phyloP scores from a whole-genome alignment of 2,329 filamentous ascomycete species.

The Cladophialophora carrionii region DNA sequence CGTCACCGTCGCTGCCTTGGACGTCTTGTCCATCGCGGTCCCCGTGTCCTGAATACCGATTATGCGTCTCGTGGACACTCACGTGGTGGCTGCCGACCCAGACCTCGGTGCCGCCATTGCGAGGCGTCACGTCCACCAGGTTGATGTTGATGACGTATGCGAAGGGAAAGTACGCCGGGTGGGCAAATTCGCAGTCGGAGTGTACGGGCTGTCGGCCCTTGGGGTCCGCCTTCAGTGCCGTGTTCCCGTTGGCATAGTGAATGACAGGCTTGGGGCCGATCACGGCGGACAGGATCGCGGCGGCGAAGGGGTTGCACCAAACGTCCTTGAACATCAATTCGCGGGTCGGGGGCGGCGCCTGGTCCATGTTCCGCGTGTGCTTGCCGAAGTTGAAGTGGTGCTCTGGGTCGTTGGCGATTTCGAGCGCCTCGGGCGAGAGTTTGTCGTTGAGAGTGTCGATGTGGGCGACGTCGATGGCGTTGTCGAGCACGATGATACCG shows the following conservation, averaged over 20 bases:
- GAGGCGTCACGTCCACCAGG: constrained; percentile 50
- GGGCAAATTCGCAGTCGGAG: constrained; percentile 52
- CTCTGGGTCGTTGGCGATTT: constrained; percentile 40
- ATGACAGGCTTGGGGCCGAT: constrained; percentile 46
- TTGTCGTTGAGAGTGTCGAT: constrained; percentile 43
- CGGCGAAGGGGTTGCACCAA: constrained; percentile 47
- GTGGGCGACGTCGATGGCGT: constrained; percentile 43
- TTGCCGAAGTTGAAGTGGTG: constrained; percentile 43
- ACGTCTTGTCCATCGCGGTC: constrained; percentile 3
- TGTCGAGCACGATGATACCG: constrained; percentile 47
- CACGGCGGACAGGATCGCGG: constrained; percentile 42
- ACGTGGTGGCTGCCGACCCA: constrained; percentile 56
- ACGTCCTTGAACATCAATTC: constrained; percentile 47
- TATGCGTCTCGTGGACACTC: constrained; percentile 42
- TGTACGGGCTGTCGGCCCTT: constrained; percentile 48
- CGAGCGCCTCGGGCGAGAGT: constrained; percentile 41
- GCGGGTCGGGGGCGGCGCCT: constrained; percentile 45
- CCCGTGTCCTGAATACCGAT: constrained; percentile 5
- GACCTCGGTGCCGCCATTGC: constrained; percentile 56
- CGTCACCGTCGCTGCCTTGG: neutral
- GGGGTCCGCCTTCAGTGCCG: constrained; percentile 44
- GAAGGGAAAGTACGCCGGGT: constrained; percentile 54
- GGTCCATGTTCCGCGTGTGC: constrained; percentile 48
- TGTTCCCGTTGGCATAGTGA: constrained; percentile 49
- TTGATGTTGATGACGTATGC: constrained; percentile 54